Evolutionary conservation across 257 asterid genomes (phyloP), one percentile per base, ranked within the genome.

Genomic region (Forsythia suspensa): DNA sequence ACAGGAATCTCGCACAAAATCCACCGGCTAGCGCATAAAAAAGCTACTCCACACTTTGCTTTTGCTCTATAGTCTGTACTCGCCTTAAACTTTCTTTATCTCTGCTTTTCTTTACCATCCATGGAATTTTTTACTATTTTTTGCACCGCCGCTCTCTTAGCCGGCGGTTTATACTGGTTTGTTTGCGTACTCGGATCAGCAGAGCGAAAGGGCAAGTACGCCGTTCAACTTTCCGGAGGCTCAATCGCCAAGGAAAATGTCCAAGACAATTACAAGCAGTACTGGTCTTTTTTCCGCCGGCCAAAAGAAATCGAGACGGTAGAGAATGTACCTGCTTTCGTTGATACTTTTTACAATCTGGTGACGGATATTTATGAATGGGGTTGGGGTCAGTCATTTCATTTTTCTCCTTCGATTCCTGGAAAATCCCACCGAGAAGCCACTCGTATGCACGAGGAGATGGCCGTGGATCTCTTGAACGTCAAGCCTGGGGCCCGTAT

Each of bases 321-420:
- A 4, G 96, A 89, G 0, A 91, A 89, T 0, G 97, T 92, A 1
- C 97, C 97, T 3, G 97, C 90, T 0, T 92, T 92, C 18, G 96
- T 92, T 38, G 96, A 91, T 74, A 89, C 97, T 38, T 92, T 92
- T 86, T 92, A 92, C 89, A 91, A 92, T 46, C 93, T 92, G 8
- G 97, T 92, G 6, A 92, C 96, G 8, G 97, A 92, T 70, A 91
- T 92, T 55, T 92, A 92, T 82, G 97, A 92, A 69, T 92, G 96
- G 97, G 97, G 96, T 0, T 92, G 97, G 97, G 97, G 97, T 38
- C 96, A 92, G 38, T 89, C 96, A 1, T 92, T 92, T 84, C 97
- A 92, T 55, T 91, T 92, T 71, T 89, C 96, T 11, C 97, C 97
- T 2, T 76, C 94, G 3, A 21, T 92, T 8, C 92, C 90, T 0